A percentile compares a stretch with the other conserved stretches of the same genome.
Evolutionary conservation across 495 filamentous ascomycete genomes (phyloP).

Genomic region (Penicillium cinerascens): DNA sequence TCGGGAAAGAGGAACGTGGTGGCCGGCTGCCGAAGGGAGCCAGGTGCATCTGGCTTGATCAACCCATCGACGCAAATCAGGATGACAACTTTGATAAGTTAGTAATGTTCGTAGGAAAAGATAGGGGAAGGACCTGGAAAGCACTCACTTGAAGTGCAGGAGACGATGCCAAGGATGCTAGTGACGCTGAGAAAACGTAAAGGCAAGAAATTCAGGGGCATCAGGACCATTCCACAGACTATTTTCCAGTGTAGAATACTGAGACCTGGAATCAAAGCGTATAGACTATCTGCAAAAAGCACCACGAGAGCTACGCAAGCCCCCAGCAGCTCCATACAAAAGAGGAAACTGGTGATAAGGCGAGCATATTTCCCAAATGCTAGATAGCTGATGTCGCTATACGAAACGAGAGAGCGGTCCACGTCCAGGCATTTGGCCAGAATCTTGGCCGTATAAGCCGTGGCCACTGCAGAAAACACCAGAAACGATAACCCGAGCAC

Average conservation of each 20-base stretch:
- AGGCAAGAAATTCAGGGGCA: slow-evolving; percentile 84
- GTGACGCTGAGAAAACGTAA: slow-evolving; percentile 82
- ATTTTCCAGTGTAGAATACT: slow-evolving; percentile 79
- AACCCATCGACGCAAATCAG: slow-evolving; percentile 83
- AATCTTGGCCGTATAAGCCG: slow-evolving; percentile 81
- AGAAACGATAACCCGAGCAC: slow-evolving; percentile 75
- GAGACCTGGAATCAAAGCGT: slow-evolving; percentile 72
- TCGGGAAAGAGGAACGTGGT: slow-evolving; percentile 68
- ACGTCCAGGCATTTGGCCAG: slow-evolving; percentile 87
- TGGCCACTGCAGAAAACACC: slow-evolving; percentile 66
- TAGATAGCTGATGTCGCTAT: slow-evolving; percentile 89
- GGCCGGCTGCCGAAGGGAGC: slow-evolving; percentile 82
- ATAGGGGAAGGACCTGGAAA: not conserved
- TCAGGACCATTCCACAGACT: slow-evolving; percentile 72
- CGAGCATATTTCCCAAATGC: slow-evolving; percentile 85
- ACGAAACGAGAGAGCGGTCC: slow-evolving; percentile 76
- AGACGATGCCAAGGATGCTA: slow-evolving; percentile 85
- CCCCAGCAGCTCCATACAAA: slow-evolving; percentile 82
- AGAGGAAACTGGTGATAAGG: slow-evolving; percentile 75
- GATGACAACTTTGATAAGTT: slow-evolving; percentile 58
- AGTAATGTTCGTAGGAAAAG: not conserved
- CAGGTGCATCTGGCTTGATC: slow-evolving; percentile 73
- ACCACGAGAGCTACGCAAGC: slow-evolving; percentile 90
- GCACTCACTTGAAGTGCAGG: slow-evolving; percentile 76
- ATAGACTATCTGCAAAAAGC: slow-evolving; percentile 86